These are phyloP conservation scores for Aquilaria yunnanensis DNA, from an alignment of 345 rosid genomes.

Conservation along the genomic window DNA sequence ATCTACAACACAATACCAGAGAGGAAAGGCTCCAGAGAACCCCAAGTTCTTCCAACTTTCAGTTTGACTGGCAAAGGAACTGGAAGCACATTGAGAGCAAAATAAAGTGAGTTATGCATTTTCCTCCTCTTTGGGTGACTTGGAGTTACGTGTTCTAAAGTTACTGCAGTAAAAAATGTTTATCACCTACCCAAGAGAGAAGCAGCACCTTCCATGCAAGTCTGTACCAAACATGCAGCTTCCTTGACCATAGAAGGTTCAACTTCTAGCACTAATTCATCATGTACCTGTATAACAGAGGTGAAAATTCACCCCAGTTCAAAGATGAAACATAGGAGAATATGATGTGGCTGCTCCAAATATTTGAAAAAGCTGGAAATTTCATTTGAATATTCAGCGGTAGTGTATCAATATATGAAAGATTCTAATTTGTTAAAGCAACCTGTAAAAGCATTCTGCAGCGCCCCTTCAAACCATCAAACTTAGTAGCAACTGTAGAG, in stretches of 20 bases:
- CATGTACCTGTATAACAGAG: slow-evolving; percentile 62
- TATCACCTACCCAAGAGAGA: slow-evolving; percentile 55
- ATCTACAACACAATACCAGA: slow-evolving; percentile 13
- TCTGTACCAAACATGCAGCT: slow-evolving; percentile 58
- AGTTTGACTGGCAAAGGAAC: slow-evolving; percentile 85
- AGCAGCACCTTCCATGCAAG: slow-evolving; percentile 80
- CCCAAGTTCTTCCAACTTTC: slow-evolving; percentile 94
- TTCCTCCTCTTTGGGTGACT: not conserved
- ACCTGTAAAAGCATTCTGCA: slow-evolving; percentile 93
- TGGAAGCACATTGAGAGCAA: slow-evolving; percentile 21
- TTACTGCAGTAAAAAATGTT: not conserved
- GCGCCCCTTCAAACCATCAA: slow-evolving; percentile 60
- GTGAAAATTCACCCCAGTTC: slow-evolving; percentile 3
- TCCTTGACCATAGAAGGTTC: slow-evolving; percentile 66
- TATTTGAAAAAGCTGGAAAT: not conserved
- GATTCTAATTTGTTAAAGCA: slow-evolving; percentile 7
- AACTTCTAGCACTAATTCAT: slow-evolving; percentile 84
- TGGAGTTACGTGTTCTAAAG: not conserved
- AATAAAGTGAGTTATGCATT: slow-evolving; percentile 1
- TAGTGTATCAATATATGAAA: not conserved
- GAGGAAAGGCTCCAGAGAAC: slow-evolving; percentile 62
- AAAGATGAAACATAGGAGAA: not conserved
- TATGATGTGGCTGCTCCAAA: slow-evolving; percentile 1
- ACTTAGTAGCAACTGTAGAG: slow-evolving; percentile 35
- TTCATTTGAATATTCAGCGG: not conserved